Conservation (phyloP, 345 rosid species). For the Acer negundo region DNA sequence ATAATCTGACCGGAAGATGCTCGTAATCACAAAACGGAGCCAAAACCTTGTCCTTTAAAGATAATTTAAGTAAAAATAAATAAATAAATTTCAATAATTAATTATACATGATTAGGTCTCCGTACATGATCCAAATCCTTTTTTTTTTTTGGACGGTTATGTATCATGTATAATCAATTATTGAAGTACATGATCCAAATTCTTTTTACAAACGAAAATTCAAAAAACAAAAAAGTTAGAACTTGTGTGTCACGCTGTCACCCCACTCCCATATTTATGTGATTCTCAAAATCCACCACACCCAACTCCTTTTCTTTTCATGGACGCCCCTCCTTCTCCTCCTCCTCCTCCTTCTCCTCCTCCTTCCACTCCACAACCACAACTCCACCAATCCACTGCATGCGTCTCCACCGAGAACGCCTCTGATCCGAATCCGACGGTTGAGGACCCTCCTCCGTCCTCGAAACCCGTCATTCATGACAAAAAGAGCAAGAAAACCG, state of each 20-base stretch:
- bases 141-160: too few relatives aligned
- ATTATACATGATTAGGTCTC: too few relatives aligned
- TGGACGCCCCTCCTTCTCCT: constrained; percentile 42
- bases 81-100: too few relatives aligned
- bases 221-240: not conserved
- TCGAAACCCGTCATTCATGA: constrained; percentile 6
- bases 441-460: constrained; percentile 5
- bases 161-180: too few relatives aligned
- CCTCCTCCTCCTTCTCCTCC: constrained; percentile 19
- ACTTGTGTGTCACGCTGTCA: not conserved
- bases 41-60: too few relatives aligned
- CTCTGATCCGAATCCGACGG: constrained; percentile 26
- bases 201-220: not conserved
- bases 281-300: constrained; percentile 21
- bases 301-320: not conserved
- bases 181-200: not conserved
- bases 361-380: constrained; percentile 24
- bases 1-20: too few relatives aligned
- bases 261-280: not conserved
- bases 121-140: too few relatives aligned
- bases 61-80: too few relatives aligned
- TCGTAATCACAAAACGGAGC: too few relatives aligned
- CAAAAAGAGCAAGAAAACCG: constrained; percentile 35
- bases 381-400: not conserved
- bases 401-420: constrained; percentile 17